Evolutionary conservation across 495 filamentous ascomycete species (phyloP).

Genomic region (Lepraria neglecta): DNA sequence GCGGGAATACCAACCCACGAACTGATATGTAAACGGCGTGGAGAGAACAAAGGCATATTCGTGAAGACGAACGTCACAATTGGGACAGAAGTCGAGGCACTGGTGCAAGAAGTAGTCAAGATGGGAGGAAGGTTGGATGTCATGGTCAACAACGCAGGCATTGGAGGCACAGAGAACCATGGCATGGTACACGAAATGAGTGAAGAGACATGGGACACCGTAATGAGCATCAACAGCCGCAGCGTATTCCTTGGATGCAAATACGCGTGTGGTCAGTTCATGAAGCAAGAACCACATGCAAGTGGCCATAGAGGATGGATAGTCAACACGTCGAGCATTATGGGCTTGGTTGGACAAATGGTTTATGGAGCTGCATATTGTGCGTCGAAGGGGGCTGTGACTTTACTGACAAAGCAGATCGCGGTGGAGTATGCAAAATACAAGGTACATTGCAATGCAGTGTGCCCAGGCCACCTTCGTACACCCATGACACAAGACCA

Average conservation of each 20-base stretch:
- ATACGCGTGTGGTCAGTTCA: slow-evolving; percentile 47
- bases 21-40: slow-evolving; percentile 30
- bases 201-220: slow-evolving; percentile 40
- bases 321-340: slow-evolving; percentile 46
- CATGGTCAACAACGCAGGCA: slow-evolving; percentile 51
- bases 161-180: slow-evolving; percentile 26
- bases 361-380: slow-evolving; percentile 40
- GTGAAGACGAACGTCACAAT: slow-evolving; percentile 43
- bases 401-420: slow-evolving; percentile 42
- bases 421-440: slow-evolving; percentile 48
- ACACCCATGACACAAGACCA: slow-evolving; percentile 23
- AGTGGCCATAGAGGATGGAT: slow-evolving; percentile 51
- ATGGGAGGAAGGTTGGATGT: slow-evolving; percentile 46
- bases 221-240: slow-evolving; percentile 41
- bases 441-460: slow-evolving; percentile 48
- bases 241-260: slow-evolving; percentile 48
- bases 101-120: slow-evolving; percentile 37
- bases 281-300: slow-evolving; percentile 40
- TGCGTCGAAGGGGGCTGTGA: slow-evolving; percentile 48
- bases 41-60: slow-evolving; percentile 41
- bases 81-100: slow-evolving; percentile 33
- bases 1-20: slow-evolving; percentile 37
- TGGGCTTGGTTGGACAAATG: slow-evolving; percentile 37
- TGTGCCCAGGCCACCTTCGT: slow-evolving; percentile 45
- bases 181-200: slow-evolving; percentile 35